A percentile compares a stretch with the other conserved stretches of the same genome.
Evolutionary conservation across 352 stramenopile genomes (phyloP).

Genomic region (Halophytophthora batemanensis): DNA sequence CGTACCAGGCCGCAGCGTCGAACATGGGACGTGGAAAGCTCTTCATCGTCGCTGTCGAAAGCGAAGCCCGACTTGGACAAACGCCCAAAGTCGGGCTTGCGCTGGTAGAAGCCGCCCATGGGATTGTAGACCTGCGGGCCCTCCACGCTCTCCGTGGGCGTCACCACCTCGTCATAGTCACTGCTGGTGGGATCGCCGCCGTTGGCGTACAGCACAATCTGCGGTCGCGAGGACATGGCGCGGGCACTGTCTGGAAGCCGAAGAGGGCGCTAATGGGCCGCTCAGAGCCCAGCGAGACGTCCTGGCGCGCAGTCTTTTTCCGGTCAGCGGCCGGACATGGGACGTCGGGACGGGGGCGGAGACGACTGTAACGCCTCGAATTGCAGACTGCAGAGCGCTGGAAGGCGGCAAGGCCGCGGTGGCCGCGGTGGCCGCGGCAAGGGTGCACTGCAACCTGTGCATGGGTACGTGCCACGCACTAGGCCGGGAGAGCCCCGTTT

Average conservation of each 20-base stretch:
- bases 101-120: constrained; percentile 23
- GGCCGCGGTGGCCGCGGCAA: no score
- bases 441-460: no score
- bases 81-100: constrained; percentile 7
- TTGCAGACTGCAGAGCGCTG: no score
- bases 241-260: not conserved
- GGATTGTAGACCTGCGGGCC: constrained; percentile 22
- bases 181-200: constrained; percentile 7
- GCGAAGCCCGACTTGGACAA: constrained; percentile 7
- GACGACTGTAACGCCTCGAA: no score
- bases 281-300: no score
- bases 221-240: constrained; percentile 13
- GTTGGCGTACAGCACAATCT: constrained; percentile 21
- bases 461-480: no score
- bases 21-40: constrained; percentile 18
- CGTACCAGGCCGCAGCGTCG: constrained; percentile 22
- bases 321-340: no score
- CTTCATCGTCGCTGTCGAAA: constrained; percentile 10
- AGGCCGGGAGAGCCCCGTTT: no score
- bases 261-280: no score
- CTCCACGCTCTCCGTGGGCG: constrained; percentile 23
- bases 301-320: no score
- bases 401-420: no score
- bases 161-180: constrained; percentile 19
- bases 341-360: no score